Base-by-base conservation (phyloP, 495 filamentous ascomycete species). In the Annulohypoxylon bovei region DNA sequence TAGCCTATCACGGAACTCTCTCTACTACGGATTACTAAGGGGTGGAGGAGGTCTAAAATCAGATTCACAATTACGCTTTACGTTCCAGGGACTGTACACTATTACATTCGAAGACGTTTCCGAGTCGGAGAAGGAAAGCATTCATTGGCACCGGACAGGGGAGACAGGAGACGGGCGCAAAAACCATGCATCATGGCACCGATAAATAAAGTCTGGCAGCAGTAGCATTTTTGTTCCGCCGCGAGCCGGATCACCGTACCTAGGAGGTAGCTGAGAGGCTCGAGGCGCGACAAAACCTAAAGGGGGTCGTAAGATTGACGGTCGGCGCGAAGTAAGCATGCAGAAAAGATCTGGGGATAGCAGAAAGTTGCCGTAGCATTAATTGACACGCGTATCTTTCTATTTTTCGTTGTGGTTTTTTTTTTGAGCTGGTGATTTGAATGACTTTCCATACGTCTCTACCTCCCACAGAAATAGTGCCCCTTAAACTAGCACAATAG, bases 81-180 rank as follows among this genome's bases (percentile, higher is more conserved):
- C 12, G n/a, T 60, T 47, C 37, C 30, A 37, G 30, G 30, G 44
- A 42, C 14, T 62, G 58, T 62, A 62, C 20, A 25, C 35, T 62
- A 62, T 46, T 37, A 30, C 58, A 62, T 22, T 37, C 18, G 23
- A 14, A 54, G 14, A 54, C 50, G 27, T 54, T 54, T 50, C 46
- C 23, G 23, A 25, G 23, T 50, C 12, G 44, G 20, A 28, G 46
- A 27, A 23, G 33, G 9, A 11, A 37, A 27, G 46, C 9, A 50
- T 27, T 23, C 46, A 27, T 50, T 50, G 46, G 46, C 8, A 50
- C 9, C 4, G 46, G 46, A 27, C 4, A 23, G 23, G 46, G 46
- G 46, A 12, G 8, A 28, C 8, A 12, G 25, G 22, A 4, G 23
- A 11, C 22, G 12, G 1, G 9, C 12, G 14, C 3, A 23, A 23